Base-by-base conservation (phyloP, 352 stramenopile species). In the Phytophthora pluvialis region DNA sequence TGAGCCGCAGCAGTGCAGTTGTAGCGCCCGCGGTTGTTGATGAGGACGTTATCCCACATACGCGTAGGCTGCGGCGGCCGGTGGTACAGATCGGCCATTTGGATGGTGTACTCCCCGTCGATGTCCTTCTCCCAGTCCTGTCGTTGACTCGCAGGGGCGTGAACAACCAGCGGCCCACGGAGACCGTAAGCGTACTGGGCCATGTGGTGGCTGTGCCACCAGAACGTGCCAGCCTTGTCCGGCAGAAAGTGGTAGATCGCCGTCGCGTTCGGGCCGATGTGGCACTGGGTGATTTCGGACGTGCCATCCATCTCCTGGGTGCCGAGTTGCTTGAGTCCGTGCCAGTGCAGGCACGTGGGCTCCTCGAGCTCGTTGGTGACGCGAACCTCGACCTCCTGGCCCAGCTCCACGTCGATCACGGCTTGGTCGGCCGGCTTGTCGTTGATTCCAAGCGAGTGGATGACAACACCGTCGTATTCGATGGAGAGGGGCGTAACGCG, bases 11-110 rank as follows among this genome's bases (percentile, higher is more conserved):
- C 63, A 3, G 48, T 54, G 71, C 71, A 82, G 49, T 76, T 73
- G 60, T 80, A 80, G 18, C 74, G 71, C 0, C 67, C 74, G 9
- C 45, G 67, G 43, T 78, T 70, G 52, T 82, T 82, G 50, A 80
- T 78, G 2, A 80, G 40, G 15, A 78, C 67, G 32, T 56, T 70
- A 29, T 82, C 67, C 66, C 67, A 75, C 36, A 80, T 75, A 4
- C 18, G 64, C 0, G 49, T 43, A 4, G 18, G 18, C 21, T 33
- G 16, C 8, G 64, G 60, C 1, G 32, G 15, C 16, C 55, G 28
- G 28, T 82, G 74, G 49, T 82, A 82, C 31, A 60, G 40, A 46
- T 82, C 74, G 1, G 47, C 72, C 32, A 82, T 39, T 53, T 73
- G 54, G 3, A 82, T 39, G 6, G 40, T 67, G 21, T 60, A 65